Evolutionary conservation across 2,329 filamentous ascomycete genomes (phyloP).

Genomic region (Trichoderma afroharzianum): DNA sequence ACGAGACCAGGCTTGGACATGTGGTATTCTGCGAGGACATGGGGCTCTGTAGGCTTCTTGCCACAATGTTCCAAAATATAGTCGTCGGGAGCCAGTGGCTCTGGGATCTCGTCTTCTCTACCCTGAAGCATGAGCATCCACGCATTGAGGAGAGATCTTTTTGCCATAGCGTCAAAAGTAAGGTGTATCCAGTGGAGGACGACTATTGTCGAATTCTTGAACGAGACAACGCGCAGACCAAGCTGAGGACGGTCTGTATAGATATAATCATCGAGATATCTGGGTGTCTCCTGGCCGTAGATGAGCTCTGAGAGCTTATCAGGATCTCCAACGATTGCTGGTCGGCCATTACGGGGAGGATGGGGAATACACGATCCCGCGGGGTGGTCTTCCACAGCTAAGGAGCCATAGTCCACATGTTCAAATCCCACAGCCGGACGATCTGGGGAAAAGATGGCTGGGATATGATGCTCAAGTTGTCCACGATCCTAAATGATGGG

Average conservation of each 20-base stretch:
- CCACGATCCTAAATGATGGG: constrained; percentile 17
- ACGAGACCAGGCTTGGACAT: constrained; percentile 25
- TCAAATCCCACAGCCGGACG: constrained; percentile 41
- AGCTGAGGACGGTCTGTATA: constrained; percentile 42
- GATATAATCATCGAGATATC: constrained; percentile 40
- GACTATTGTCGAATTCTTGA: constrained; percentile 48
- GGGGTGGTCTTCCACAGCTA: constrained; percentile 40
- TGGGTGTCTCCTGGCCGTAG: constrained; percentile 17
- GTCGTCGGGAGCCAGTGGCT: constrained; percentile 31
- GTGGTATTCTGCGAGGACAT: constrained; percentile 20
- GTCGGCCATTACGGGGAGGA: constrained; percentile 19
- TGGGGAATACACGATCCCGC: constrained; percentile 37
- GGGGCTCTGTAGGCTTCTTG: neutral
- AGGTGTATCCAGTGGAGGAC: constrained; percentile 46
- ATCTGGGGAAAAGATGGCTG: constrained; percentile 27
- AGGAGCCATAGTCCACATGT: constrained; percentile 31
- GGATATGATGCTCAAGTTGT: constrained; percentile 33
- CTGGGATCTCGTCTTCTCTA: constrained; percentile 38
- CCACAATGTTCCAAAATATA: constrained; percentile 3
- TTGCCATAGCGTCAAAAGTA: constrained; percentile 44
- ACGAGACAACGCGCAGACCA: constrained; percentile 45
- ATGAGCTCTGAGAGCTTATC: constrained; percentile 21
- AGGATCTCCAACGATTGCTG: constrained; percentile 20
- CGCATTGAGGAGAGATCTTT: constrained; percentile 37
- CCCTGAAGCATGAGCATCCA: constrained; percentile 46